Evolutionary conservation across 2,329 filamentous ascomycete genomes (phyloP), one percentile per base, ranked within the genome.

Genomic region (Cladophialophora immunda): DNA sequence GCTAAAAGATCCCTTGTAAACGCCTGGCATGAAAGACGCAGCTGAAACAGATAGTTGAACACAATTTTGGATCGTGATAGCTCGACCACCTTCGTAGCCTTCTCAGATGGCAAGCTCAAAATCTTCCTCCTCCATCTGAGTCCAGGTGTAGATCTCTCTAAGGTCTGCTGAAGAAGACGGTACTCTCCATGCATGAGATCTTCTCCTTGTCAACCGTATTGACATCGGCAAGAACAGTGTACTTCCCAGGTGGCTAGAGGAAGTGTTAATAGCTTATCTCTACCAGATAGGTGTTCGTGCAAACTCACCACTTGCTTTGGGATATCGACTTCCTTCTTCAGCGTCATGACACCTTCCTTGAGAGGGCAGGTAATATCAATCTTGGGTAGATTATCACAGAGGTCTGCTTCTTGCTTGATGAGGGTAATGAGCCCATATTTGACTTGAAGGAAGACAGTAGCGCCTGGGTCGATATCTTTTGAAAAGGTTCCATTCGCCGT

Each of bases 351-450:
- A 67, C 94, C 94, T 81, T 92, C 87, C 81, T 97, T 84, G 66
- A 99, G 86, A 57, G 95, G 95, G 80, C 95, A 99, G 74, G 92
- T 82, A 65, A 98, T 83, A 74, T 97, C 93, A 53, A 97, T 92
- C 60, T 71, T 54, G 73, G 68, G 68, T 17, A 73, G 65, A 45
- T 97, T 90, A 68, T 97, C 92, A 83, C 95, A 99, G 41, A 98
- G 87, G 76, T 97, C 91, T 75, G 90, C 89, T 72, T 85, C 87
- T 71, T 91, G 91, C 79, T 87, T 92, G 79, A 99, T 88, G 71
- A 99, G 87, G 63, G 89, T 92, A 79, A 99, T 97, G 72, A 97
- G 85, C 68, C 94, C 94, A 79, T 97, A 97, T 82, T 97, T 97
- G 81, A 99, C 94, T 72, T 89, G 86, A 47, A 99, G 79, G 56